These are phyloP conservation scores for Coemansia sp. DNA, from an alignment of 192 early-diverging fungal species.

Conservation along the genomic window DNA sequence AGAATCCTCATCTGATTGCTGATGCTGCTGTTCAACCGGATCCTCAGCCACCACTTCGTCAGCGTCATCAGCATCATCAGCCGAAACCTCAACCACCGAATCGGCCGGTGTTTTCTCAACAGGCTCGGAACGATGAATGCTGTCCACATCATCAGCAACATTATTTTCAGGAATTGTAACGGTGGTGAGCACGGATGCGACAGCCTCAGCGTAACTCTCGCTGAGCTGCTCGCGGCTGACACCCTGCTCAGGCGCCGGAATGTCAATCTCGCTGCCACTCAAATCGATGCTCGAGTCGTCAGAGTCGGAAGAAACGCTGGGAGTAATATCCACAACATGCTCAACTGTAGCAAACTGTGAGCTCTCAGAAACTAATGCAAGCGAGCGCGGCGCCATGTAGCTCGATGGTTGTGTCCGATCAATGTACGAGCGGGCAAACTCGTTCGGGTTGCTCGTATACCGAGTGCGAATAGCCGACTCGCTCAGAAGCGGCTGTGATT, in stretches of 20 bases:
- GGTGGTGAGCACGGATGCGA: not conserved
- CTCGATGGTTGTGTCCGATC: constrained; percentile 18
- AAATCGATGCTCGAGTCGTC: constrained; percentile 38
- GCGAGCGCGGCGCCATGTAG: constrained; percentile 4
- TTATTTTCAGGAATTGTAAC: not conserved
- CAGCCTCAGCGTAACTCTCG: constrained; percentile 1
- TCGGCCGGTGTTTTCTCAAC: not conserved
- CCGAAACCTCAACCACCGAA: not conserved
- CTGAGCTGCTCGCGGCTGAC: not conserved
- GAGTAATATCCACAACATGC: constrained; percentile 20
- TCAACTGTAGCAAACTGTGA: constrained; percentile 17
- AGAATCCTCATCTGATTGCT: not conserved
- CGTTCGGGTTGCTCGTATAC: constrained; percentile 33
- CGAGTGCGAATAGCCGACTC: constrained; percentile 45
- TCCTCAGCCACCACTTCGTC: not conserved
- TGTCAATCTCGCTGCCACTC: constrained; percentile 1
- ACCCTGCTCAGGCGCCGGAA: not conserved
- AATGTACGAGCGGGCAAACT: constrained; percentile 45
- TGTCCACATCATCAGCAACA: not conserved
- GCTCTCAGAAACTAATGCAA: constrained; percentile 6
- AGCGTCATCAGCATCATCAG: not conserved
- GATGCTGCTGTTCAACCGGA: not conserved
- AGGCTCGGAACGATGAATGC: not conserved
- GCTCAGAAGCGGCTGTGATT: constrained; percentile 44
- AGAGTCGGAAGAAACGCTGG: constrained; percentile 31